Evolutionary conservation across 2,329 filamentous ascomycete species (phyloP), one percentile per base, ranked within the genome.

Genomic region (Cladophialophora exuberans): DNA sequence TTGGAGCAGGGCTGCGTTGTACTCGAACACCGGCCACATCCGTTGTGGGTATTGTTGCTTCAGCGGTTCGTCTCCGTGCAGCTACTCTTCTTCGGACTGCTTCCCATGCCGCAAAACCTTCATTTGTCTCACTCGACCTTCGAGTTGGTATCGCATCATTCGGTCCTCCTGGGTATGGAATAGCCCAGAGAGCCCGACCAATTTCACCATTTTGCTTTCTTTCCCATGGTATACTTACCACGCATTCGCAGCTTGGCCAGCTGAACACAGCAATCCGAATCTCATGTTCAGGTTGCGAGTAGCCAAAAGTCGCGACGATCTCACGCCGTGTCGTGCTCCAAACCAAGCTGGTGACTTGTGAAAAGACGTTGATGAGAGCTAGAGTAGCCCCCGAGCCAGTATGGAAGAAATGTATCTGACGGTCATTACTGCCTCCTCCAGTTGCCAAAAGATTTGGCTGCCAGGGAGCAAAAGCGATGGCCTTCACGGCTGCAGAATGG

Each of bases 401-500:
- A 71, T 97, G 92, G 72, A 88, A 97, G 76, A 99, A 99, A 73
- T 96, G 92, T 54, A 99, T 96, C 70, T 90, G 90, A 65, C 90
- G 90, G 74, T 99, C 93, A 66, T 95, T 96, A 41, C 89, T 93
- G 20, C 94, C 94, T 33, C 94, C 93, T 2, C 94, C 91, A 1
- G 93, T 95, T 11, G 94, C 94, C 33, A 99, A 73, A 3, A 99
- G 80, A 3, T 87, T 88, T 20, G 88, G 83, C 53, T 93, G 88
- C 93, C 92, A 99, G 0, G 94, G 93, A 60, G 93, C 96, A 72
- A 97, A 97, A 1, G 94, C 91, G 64, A 97, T 94, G 26, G 94
- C 94, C 72, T 99, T 99, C 62, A 97, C 89, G 2, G 94, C 94
- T 0, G 93, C 93, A 22, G 84, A 84, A 69, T 99, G 90, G 9